Percentiles rank a stretch among this genome's conserved stretches.
phyloP scores from a whole-genome alignment of 805 yeast genomes.

The Starmera caribaea region DNA sequence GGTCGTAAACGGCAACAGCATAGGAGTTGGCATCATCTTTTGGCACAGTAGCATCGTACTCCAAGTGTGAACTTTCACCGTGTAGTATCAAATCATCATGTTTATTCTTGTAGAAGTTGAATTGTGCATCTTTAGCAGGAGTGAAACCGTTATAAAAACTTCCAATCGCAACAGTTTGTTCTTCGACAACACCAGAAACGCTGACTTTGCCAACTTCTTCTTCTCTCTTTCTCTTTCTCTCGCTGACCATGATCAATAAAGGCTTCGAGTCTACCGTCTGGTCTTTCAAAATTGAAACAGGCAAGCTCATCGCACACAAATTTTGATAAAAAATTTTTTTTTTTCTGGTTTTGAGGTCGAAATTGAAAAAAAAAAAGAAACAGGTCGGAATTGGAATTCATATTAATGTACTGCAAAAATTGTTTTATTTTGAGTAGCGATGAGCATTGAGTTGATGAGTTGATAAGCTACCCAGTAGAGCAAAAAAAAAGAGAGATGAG shows the following conservation, averaged over 20 bases:
- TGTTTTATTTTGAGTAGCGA: no score
- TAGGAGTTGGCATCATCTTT: constrained; percentile 35
- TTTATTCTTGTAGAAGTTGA: constrained; percentile 46
- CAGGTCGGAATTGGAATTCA: not conserved
- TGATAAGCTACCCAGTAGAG: no score
- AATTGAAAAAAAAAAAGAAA: not conserved
- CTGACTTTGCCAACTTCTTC: constrained; percentile 29
- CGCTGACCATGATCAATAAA: constrained; percentile 5
- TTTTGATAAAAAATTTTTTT: not conserved
- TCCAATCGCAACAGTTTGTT: constrained; percentile 46
- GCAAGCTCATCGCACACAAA: constrained; percentile 1
- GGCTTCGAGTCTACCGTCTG: not conserved
- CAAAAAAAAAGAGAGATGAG: no score
- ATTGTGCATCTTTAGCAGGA: constrained; percentile 46
- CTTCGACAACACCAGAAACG: constrained; percentile 26
- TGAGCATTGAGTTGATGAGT: no score
- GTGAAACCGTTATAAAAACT: constrained; percentile 74
- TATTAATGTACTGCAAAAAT: no score
- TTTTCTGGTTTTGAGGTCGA: not conserved
- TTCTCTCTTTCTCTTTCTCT: constrained; percentile 25
- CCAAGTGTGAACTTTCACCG: constrained; percentile 69
- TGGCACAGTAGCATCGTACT: constrained; percentile 52
- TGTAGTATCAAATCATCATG: constrained; percentile 45
- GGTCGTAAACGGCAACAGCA: constrained; percentile 72
- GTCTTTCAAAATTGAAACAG: not conserved